Conservation (phyloP, 306 rosid genomes). For the Mimosa pudica region DNA sequence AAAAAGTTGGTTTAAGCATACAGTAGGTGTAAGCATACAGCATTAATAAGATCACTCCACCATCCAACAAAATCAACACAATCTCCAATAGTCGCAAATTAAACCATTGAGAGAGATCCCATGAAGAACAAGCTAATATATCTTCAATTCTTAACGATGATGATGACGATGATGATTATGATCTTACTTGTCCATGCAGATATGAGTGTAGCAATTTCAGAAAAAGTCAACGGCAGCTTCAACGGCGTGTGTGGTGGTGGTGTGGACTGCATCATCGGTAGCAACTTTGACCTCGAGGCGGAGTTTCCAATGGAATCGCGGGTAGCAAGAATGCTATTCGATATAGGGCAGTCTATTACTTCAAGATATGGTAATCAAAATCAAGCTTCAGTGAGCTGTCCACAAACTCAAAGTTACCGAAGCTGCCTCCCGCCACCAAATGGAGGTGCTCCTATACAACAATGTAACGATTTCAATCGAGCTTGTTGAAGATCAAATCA, state of each 20-base stretch:
- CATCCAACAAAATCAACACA: neutral
- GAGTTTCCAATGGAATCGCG: slow-evolving; percentile 39
- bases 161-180: neutral
- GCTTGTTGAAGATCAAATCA: slow-evolving; percentile 13
- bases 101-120: neutral
- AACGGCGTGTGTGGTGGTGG: neutral
- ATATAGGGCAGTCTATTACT: neutral
- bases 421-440: slow-evolving; percentile 27
- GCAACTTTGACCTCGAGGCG: slow-evolving; percentile 25
- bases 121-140: slow-evolving; percentile 35
- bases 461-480: slow-evolving; percentile 25
- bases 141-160: neutral
- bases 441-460: slow-evolving; percentile 2
- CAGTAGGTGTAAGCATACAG: neutral
- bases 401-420: neutral
- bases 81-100: neutral
- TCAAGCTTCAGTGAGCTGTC: slow-evolving; percentile 31
- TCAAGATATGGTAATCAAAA: slow-evolving; percentile 19
- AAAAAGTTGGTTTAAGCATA: neutral
- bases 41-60: neutral
- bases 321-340: slow-evolving; percentile 38
- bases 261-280: slow-evolving; percentile 20
- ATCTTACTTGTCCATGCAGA: slow-evolving; percentile 32
- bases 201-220: neutral
- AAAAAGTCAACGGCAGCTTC: slow-evolving; percentile 12